phyloP scores from a whole-genome alignment of 2,329 filamentous ascomycete genomes.

The Fusarium sp. region DNA sequence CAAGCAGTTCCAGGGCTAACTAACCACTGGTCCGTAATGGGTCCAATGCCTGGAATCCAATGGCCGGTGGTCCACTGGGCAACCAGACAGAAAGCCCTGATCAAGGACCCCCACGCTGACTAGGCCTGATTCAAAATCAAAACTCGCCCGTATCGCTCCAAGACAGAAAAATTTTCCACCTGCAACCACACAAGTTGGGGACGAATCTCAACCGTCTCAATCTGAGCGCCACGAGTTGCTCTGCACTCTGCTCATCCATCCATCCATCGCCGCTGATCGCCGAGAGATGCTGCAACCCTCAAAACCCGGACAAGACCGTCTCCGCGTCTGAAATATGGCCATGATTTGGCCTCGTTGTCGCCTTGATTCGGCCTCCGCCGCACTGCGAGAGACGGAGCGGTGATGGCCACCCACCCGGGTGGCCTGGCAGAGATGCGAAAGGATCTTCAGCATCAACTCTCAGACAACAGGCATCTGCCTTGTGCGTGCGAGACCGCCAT shows the following conservation, averaged over 20 bases:
- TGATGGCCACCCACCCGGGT: neutral
- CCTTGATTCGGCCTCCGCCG: constrained; percentile 18
- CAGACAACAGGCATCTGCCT: neutral
- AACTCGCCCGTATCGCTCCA: constrained; percentile 39
- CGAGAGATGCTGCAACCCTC: constrained; percentile 28
- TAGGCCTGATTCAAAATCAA: constrained; percentile 43
- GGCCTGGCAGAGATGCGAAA: constrained; percentile 7
- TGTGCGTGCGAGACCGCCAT: neutral
- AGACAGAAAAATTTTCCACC: constrained; percentile 24
- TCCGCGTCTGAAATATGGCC: constrained; percentile 6
- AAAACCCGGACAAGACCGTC: constrained; percentile 14
- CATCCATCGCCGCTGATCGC: constrained; percentile 35
- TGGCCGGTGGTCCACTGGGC: constrained; percentile 9
- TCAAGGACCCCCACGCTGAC: constrained; percentile 42
- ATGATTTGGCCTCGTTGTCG: constrained; percentile 12
- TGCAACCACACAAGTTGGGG: constrained; percentile 40
- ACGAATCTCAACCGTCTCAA: constrained; percentile 19
- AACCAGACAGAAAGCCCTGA: constrained; percentile 14
- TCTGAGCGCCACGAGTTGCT: constrained; percentile 32
- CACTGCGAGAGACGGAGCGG: neutral
- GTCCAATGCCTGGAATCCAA: neutral
- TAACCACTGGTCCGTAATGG: neutral
- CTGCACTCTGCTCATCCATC: neutral
- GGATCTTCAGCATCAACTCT: neutral
- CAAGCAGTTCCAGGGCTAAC: neutral